Conservation (phyloP, 2,329 filamentous ascomycete species). For the Exophiala lecanii-corni region DNA sequence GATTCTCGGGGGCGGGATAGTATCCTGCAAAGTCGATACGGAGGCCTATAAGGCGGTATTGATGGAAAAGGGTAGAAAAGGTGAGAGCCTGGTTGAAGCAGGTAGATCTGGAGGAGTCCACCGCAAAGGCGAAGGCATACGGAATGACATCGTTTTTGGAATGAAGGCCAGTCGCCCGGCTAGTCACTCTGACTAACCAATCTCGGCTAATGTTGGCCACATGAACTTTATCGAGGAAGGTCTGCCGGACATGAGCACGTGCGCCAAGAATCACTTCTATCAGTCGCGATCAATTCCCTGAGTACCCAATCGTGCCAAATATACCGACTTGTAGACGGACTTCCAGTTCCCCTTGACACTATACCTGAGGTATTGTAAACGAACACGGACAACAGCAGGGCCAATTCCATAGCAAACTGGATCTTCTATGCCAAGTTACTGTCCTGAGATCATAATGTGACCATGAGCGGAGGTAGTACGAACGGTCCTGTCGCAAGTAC, state of each 20-base stretch:
- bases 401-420: not conserved
- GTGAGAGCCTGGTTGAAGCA: not conserved
- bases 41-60: not conserved
- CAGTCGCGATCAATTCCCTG: not conserved
- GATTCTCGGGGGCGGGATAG: not conserved
- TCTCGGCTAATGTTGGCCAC: not conserved
- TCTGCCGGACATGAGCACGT: slow-evolving; percentile 6
- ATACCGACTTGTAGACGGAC: not conserved
- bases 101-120: slow-evolving; percentile 9
- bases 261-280: not conserved
- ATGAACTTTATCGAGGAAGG: slow-evolving; percentile 1
- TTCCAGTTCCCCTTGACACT: not conserved
- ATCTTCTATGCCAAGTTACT: not conserved
- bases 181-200: not conserved
- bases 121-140: not conserved
- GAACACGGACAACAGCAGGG: not conserved
- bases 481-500: slow-evolving; percentile 49
- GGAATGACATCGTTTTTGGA: slow-evolving; percentile 17
- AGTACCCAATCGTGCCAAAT: not conserved
- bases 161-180: no score
- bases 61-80: slow-evolving; percentile 2
- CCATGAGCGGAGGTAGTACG: slow-evolving; percentile 12
- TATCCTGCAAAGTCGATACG: not conserved
- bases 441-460: not conserved
- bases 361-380: not conserved